These are phyloP conservation scores for Lentinula sp. DNA, from an alignment of 768 basidiomycete species.

Conservation along the genomic window DNA sequence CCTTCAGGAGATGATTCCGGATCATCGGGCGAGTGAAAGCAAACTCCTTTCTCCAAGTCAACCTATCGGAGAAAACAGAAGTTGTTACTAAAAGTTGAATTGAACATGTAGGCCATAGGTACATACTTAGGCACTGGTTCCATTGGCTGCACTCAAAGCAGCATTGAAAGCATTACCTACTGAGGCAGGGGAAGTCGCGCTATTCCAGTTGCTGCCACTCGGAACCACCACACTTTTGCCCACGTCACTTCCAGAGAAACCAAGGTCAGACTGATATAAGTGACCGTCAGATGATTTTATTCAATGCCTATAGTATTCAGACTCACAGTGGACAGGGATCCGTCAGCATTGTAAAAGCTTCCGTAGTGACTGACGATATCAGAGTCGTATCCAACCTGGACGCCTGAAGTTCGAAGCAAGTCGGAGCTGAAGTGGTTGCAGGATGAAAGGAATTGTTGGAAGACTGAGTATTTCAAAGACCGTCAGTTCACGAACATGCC, in stretches of 20 bases:
- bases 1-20: neutral
- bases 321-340: conserved; percentile 10
- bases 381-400: conserved; percentile 16
- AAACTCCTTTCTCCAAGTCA: neutral
- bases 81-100: neutral
- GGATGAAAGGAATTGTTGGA: neutral
- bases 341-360: conserved; percentile 12
- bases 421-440: conserved; percentile 16
- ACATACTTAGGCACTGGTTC: neutral
- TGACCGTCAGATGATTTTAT: neutral
- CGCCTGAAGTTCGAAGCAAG: conserved; percentile 12
- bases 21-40: neutral
- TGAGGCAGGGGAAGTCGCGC: conserved; percentile 6
- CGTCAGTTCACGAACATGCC: neutral
- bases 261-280: conserved; percentile 1
- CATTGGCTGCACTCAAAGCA: neutral
- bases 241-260: conserved; percentile 9
- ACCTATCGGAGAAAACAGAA: neutral
- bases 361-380: conserved; percentile 10
- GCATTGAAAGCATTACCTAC: conserved; percentile 9
- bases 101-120: neutral
- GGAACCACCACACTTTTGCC: conserved; percentile 6
- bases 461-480: neutral
- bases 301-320: no score
- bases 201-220: conserved; percentile 11